Conservation (phyloP, 176 grass and related monocot species). For the Musa schizocarpa region DNA sequence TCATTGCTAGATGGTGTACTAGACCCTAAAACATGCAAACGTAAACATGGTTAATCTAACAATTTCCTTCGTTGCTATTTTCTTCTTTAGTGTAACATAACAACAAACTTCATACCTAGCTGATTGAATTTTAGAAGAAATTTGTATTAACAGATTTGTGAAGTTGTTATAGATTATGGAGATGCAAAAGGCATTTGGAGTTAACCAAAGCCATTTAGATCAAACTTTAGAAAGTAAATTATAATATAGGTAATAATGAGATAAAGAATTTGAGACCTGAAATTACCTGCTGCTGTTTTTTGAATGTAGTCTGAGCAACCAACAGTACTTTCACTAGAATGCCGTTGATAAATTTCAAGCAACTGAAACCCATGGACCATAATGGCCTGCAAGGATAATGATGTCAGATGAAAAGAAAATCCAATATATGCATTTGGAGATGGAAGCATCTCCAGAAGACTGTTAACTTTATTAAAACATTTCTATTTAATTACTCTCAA, state of each 20-base stretch:
- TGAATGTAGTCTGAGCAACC: slow-evolving; percentile 67
- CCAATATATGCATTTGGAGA: slow-evolving; percentile 14
- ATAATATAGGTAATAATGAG: neutral
- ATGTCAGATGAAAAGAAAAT: slow-evolving; percentile 25
- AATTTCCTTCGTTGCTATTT: too few relatives aligned
- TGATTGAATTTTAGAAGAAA: too few relatives aligned
- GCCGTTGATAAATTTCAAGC: slow-evolving; percentile 77
- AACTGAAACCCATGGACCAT: slow-evolving; percentile 99
- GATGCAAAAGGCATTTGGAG: neutral
- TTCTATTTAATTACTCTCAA: neutral
- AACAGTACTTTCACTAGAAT: slow-evolving; percentile 48
- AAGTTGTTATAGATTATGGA: too few relatives aligned
- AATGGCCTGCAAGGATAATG: slow-evolving; percentile 55
- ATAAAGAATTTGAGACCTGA: neutral
- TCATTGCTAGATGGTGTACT: too few relatives aligned
- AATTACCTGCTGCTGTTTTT: slow-evolving; percentile 78
- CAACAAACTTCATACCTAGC: too few relatives aligned
- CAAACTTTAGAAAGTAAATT: neutral
- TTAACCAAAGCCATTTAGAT: neutral
- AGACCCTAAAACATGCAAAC: too few relatives aligned
- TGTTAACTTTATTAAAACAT: neutral
- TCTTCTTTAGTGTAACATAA: too few relatives aligned
- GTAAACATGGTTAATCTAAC: too few relatives aligned
- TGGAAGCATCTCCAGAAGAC: slow-evolving; percentile 2
- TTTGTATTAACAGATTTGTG: too few relatives aligned